Conservation (phyloP, 441 rosid species). For the Bruguiera hainesii region DNA sequence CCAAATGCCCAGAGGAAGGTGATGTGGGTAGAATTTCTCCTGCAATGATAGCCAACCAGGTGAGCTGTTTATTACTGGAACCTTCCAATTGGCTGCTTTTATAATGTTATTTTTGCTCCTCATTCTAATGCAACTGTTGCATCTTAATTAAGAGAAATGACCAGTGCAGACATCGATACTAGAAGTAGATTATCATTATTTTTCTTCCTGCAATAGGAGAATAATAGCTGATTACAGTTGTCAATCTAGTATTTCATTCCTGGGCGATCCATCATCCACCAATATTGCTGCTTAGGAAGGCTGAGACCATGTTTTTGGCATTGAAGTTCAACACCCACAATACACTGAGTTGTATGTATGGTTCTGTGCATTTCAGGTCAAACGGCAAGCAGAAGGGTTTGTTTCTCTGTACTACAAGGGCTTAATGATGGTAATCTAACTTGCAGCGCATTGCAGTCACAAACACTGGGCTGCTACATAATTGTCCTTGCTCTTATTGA, state of each 20-base stretch:
- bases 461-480: too few species aligned
- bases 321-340: not conserved
- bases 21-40: constrained; percentile 61
- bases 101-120: not conserved
- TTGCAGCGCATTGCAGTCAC: not conserved
- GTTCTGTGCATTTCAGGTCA: constrained; percentile 56
- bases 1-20: constrained; percentile 69
- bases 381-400: constrained; percentile 70
- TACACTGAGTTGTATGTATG: not conserved
- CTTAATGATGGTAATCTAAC: constrained; percentile 68
- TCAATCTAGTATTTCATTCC: not conserved
- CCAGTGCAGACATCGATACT: not conserved
- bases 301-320: not conserved
- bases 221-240: not conserved
- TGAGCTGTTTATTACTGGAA: constrained; percentile 14
- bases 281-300: not conserved
- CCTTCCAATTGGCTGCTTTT: not conserved
- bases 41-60: constrained; percentile 85
- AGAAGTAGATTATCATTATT: not conserved
- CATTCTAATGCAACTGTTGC: not conserved
- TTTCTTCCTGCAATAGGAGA: not conserved
- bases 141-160: not conserved
- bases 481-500: not conserved
- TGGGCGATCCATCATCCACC: not conserved
- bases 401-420: constrained; percentile 79